phyloP scores from a whole-genome alignment of 352 stramenopile species.

The Phytopythium chamaehyphon region DNA sequence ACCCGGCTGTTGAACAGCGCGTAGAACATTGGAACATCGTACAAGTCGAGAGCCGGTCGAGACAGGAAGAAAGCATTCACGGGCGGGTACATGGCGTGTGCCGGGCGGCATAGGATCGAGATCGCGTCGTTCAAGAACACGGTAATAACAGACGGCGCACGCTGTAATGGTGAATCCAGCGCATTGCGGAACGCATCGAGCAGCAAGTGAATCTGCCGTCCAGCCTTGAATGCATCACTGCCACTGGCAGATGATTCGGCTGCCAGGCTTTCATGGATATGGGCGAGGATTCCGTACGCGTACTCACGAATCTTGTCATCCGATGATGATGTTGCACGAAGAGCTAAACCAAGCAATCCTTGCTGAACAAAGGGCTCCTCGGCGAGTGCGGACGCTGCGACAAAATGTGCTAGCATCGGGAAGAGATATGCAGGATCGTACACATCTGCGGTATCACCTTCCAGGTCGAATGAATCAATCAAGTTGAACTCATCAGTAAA shows the following conservation, averaged over 20 bases:
- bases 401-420: conserved; percentile 71
- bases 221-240: conserved; percentile 62
- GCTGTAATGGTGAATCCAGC: conserved; percentile 38
- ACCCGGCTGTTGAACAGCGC: conserved; percentile 80
- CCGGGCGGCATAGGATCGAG: conserved; percentile 58
- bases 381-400: conserved; percentile 63
- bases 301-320: conserved; percentile 49
- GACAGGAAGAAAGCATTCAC: conserved; percentile 84
- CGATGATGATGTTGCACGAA: conserved; percentile 71
- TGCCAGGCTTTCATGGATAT: conserved; percentile 68
- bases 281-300: conserved; percentile 70
- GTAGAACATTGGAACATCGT: conserved; percentile 88
- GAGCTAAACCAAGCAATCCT: conserved; percentile 58
- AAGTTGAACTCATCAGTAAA: conserved; percentile 16
- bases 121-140: conserved; percentile 83
- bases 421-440: conserved; percentile 80
- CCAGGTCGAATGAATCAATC: conserved; percentile 4
- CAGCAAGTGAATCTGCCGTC: conserved; percentile 72
- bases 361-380: conserved; percentile 61
- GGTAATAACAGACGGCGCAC: conserved; percentile 70
- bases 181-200: conserved; percentile 77
- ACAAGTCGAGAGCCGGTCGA: conserved; percentile 70
- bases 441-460: conserved; percentile 10
- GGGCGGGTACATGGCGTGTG: conserved; percentile 69
- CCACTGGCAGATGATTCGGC: conserved; percentile 26